phyloP scores from a whole-genome alignment of 2,329 filamentous ascomycete species.

The Colletotrichum sp. region DNA sequence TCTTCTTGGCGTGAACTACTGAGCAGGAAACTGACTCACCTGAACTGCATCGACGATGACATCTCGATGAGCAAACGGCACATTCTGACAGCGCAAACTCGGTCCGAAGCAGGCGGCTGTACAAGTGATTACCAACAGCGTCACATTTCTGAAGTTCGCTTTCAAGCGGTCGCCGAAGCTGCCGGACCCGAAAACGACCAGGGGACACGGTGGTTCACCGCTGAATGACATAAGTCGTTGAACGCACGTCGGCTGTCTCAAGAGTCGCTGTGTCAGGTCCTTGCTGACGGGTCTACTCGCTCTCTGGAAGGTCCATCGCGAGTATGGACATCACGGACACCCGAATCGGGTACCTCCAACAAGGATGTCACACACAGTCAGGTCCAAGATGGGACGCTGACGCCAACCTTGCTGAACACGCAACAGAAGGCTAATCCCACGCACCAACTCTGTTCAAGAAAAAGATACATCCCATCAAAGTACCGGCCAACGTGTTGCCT shows the following conservation, averaged over 20 bases:
- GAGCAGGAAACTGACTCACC: not conserved
- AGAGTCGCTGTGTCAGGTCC: not conserved
- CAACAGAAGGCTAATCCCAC: not conserved
- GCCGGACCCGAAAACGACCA: not conserved
- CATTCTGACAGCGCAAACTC: not conserved
- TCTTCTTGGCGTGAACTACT: not conserved
- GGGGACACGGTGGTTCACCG: not conserved
- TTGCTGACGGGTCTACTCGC: not conserved
- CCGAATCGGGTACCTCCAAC: not conserved
- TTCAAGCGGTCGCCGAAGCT: not conserved
- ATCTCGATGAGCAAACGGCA: not conserved
- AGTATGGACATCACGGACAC: not conserved
- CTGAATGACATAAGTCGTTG: slow-evolving; percentile 1
- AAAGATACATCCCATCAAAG: slow-evolving; percentile 3
- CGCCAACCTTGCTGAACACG: slow-evolving; percentile 3
- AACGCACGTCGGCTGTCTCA: not conserved
- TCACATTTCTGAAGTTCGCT: not conserved
- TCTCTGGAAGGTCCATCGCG: not conserved
- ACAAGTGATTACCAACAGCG: not conserved
- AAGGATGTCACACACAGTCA: not conserved
- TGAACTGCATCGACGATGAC: slow-evolving; percentile 1
- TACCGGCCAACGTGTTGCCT: not conserved
- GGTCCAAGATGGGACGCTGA: not conserved
- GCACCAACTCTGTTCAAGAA: not conserved
- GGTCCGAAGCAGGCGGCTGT: not conserved